A percentile compares a stretch with the other conserved stretches of the same genome.
phyloP scores from a whole-genome alignment of 2,329 filamentous ascomycete species.

The Stemphylium vesicarium region DNA sequence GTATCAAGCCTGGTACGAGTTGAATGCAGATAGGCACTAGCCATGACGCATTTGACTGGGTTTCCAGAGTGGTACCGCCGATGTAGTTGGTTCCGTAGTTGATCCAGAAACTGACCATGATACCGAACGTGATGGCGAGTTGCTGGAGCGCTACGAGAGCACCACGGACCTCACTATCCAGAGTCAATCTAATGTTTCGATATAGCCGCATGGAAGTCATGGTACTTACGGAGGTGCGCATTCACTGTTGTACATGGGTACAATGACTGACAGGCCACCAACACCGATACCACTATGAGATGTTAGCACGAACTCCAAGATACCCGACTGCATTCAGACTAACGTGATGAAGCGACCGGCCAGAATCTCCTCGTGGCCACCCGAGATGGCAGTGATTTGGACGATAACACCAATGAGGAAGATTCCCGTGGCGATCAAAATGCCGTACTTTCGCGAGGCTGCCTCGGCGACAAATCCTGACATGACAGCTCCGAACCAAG shows the following conservation, averaged over 20 bases:
- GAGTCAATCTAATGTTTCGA: constrained; percentile 46
- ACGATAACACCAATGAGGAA: constrained; percentile 75
- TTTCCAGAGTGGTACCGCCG: constrained; percentile 60
- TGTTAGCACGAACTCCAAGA: constrained; percentile 15
- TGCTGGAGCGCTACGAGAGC: constrained; percentile 69
- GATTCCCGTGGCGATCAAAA: constrained; percentile 68
- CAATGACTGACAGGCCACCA: constrained; percentile 71
- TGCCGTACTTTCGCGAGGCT: constrained; percentile 71
- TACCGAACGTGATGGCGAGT: constrained; percentile 65
- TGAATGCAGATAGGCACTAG: constrained; percentile 75
- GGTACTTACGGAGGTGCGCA: constrained; percentile 56
- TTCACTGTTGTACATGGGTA: constrained; percentile 59
- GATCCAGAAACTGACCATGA: constrained; percentile 44
- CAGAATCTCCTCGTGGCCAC: constrained; percentile 66
- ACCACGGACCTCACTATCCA: constrained; percentile 64
- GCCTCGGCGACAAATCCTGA: constrained; percentile 75
- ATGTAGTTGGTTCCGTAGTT: constrained; percentile 53
- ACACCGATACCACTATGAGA: constrained; percentile 64
- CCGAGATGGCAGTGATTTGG: constrained; percentile 67
- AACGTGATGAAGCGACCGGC: constrained; percentile 73
- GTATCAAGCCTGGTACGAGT: constrained; percentile 68
- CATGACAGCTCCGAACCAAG: constrained; percentile 75
- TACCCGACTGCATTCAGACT: constrained; percentile 13
- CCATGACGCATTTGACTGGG: constrained; percentile 74
- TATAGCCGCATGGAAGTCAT: fast-evolving